These are phyloP conservation scores for Alternaria brassicae DNA, from an alignment of 2,329 filamentous ascomycete genomes.

Conservation along the genomic window DNA sequence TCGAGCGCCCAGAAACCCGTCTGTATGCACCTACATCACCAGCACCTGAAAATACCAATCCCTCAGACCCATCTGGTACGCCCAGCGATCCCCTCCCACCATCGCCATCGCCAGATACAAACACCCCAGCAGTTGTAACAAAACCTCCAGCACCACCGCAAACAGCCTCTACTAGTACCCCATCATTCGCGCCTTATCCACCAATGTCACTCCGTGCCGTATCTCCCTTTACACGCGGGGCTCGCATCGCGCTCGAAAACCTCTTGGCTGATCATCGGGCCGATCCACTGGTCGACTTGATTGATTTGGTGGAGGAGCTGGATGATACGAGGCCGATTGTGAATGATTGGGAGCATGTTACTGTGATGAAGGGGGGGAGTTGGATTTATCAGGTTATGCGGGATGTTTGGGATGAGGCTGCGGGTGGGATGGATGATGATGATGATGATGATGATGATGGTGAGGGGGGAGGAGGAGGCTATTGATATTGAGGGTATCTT, in stretches of 20 bases:
- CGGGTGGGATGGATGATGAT: background rate
- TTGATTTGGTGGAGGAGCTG: background rate
- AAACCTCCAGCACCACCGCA: background rate
- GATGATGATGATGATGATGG: background rate
- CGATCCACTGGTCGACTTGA: background rate
- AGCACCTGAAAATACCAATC: background rate
- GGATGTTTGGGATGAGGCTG: slow-evolving; percentile 2
- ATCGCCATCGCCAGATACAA: background rate
- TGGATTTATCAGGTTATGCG: slow-evolving; percentile 10
- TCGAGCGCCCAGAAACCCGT: background rate
- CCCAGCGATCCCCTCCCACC: background rate
- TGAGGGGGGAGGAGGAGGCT: background rate
- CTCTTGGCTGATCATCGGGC: background rate
- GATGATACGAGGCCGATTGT: slow-evolving; percentile 7
- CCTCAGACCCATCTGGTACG: background rate
- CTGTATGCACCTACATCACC: background rate
- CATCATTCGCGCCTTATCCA: background rate
- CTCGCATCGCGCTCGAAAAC: slow-evolving; percentile 12
- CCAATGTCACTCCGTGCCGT: background rate
- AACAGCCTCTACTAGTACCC: background rate
- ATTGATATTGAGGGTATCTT: background rate
- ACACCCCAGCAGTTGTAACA: background rate
- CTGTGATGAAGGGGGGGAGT: slow-evolving; percentile 5
- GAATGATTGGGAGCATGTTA: slow-evolving; percentile 5
- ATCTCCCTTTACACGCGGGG: slow-evolving; percentile 10